Conservation (phyloP, 805 yeast species). For the Lachancea waltii region DNA sequence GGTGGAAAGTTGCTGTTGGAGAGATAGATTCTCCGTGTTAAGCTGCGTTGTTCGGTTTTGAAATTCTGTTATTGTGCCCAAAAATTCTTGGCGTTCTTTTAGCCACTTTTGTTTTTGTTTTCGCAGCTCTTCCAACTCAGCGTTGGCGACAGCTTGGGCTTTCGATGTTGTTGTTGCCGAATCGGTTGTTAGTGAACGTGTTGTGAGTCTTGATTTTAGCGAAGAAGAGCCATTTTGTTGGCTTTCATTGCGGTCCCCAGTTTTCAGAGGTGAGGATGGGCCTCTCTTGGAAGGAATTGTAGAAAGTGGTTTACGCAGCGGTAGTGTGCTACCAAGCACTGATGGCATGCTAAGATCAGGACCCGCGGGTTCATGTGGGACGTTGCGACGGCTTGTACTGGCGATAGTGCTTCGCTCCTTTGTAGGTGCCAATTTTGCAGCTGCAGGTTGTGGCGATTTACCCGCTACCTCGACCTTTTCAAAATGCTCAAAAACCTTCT, state of each 20-base stretch:
- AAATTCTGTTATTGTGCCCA: constrained; percentile 26
- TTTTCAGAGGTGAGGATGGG: constrained; percentile 64
- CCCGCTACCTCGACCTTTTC: constrained; percentile 28
- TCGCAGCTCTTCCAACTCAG: constrained; percentile 34
- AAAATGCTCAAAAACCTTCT: constrained; percentile 56
- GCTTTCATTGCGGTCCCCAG: constrained; percentile 3
- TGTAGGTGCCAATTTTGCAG: not conserved
- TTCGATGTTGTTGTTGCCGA: not conserved
- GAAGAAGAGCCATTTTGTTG: constrained; percentile 30
- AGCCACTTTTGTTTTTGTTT: constrained; percentile 42
- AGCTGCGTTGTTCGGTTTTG: constrained; percentile 36
- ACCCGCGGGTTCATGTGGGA: not conserved
- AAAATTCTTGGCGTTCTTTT: constrained; percentile 29
- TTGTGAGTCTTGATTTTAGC: constrained; percentile 37
- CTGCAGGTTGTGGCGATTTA: not conserved
- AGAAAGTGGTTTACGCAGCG: constrained; percentile 19
- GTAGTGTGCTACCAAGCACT: constrained; percentile 8
- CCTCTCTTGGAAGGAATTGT: constrained; percentile 59
- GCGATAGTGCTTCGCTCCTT: constrained; percentile 8
- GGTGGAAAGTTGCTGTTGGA: constrained; percentile 29
- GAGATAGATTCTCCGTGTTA: constrained; percentile 41
- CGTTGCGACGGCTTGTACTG: constrained; percentile 1
- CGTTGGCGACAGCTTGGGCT: constrained; percentile 5
- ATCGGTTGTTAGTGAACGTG: constrained; percentile 19
- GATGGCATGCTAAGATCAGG: constrained; percentile 6